Percentiles rank a stretch among this genome's conserved stretches.
These are phyloP conservation scores for Umbelopsis isabellina DNA, from an alignment of 192 early-diverging fungal species.

Conservation along the genomic window DNA sequence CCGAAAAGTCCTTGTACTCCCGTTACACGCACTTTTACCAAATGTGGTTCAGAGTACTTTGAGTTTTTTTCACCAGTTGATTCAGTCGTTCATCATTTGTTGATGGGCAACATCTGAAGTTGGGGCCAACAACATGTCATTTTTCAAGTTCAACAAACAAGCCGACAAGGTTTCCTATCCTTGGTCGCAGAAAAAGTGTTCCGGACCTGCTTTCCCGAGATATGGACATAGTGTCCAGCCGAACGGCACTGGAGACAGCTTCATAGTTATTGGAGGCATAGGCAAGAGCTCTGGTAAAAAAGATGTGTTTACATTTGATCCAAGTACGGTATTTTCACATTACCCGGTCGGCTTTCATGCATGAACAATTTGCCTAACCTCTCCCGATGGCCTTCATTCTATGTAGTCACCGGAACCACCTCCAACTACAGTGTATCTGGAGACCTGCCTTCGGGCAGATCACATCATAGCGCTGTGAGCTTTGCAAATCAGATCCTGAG, in stretches of 20 bases:
- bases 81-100: conserved; percentile 19
- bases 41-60: conserved; percentile 1
- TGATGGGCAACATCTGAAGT: conserved; percentile 21
- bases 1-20: conserved; percentile 16
- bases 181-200: conserved; percentile 36
- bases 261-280: conserved; percentile 31
- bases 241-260: conserved; percentile 3
- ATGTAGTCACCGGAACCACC: not conserved
- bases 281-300: conserved; percentile 34
- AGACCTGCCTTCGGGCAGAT: not conserved
- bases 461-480: not conserved
- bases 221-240: conserved; percentile 31
- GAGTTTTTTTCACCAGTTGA: conserved; percentile 8
- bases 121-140: conserved; percentile 29
- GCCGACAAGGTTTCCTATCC: conserved; percentile 37
- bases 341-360: not conserved
- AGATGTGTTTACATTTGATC: conserved; percentile 33
- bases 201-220: conserved; percentile 24
- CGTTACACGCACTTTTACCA: conserved; percentile 23
- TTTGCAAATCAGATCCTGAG: conserved; percentile 12
- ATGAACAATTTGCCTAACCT: not conserved
- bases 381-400: not conserved
- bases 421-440: not conserved
- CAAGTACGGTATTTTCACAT: conserved; percentile 4
- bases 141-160: conserved; percentile 33